phyloP scores from a whole-genome alignment of 1,284 basidiomycete species.

The Cutaneotrichosporon arboriforme region DNA sequence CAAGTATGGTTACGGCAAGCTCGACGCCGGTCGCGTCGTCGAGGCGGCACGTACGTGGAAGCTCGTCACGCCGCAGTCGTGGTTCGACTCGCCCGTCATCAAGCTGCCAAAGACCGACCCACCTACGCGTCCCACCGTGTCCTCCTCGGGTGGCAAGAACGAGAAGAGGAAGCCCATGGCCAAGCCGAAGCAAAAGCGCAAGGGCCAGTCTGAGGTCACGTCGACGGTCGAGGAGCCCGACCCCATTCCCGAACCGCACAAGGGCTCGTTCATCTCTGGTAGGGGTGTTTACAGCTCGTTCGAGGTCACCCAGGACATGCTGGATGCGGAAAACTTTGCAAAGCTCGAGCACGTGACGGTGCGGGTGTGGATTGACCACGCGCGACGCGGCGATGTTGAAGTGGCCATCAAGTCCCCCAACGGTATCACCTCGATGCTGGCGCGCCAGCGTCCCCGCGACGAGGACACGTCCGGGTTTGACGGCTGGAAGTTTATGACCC shows the following conservation, averaged over 20 bases:
- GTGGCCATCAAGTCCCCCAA: constrained; percentile 81
- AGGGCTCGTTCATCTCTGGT: constrained; percentile 54
- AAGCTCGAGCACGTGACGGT: constrained; percentile 87
- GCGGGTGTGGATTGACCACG: constrained; percentile 86
- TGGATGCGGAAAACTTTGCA: constrained; percentile 74
- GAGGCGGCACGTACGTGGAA: constrained; percentile 75
- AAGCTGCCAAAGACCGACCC: constrained; percentile 50
- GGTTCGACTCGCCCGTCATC: constrained; percentile 71
- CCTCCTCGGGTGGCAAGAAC: not conserved
- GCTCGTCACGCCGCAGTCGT: constrained; percentile 89
- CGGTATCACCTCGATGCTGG: constrained; percentile 79
- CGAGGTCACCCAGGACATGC: constrained; percentile 64
- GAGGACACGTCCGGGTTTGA: constrained; percentile 65
- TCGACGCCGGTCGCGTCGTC: constrained; percentile 80
- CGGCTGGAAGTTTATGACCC: constrained; percentile 96
- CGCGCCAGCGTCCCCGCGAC: constrained; percentile 67
- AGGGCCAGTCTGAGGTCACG: not conserved
- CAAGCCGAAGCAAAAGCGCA: not conserved
- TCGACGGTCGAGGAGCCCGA: constrained; percentile 16
- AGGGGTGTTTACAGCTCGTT: constrained; percentile 66
- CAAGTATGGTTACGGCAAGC: constrained; percentile 87
- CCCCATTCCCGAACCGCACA: not conserved
- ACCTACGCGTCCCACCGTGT: constrained; percentile 8
- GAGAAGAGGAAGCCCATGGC: not conserved
- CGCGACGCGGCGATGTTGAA: constrained; percentile 83